Conservation (phyloP, 2,329 filamentous ascomycete genomes). For the Cercospora sp. region DNA sequence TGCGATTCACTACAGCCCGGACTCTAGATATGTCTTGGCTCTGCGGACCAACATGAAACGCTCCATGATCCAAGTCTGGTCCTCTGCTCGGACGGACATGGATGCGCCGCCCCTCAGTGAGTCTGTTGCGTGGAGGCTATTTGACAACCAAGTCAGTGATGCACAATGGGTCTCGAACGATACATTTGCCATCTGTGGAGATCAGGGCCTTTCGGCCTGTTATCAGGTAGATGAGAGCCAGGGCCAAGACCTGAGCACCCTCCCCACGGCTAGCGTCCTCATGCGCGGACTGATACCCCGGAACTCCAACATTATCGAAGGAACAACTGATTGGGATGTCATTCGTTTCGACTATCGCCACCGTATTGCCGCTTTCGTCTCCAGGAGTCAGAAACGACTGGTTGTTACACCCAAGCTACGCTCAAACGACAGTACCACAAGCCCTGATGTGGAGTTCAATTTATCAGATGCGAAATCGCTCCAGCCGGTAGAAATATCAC, state of each 20-base stretch:
- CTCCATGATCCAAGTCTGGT: conserved; percentile 38
- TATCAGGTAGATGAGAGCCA: conserved; percentile 27
- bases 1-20: conserved; percentile 35
- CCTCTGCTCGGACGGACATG: conserved; percentile 10
- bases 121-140: conserved; percentile 44
- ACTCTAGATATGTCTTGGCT: conserved; percentile 36
- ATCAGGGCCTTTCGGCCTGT: conserved; percentile 31
- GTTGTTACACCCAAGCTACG: conserved; percentile 35
- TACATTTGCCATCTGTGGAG: conserved; percentile 48
- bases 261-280: conserved; percentile 15
- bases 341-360: conserved; percentile 41
- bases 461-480: conserved; percentile 27
- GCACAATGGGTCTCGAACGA: conserved; percentile 48
- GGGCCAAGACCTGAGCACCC: conserved; percentile 8
- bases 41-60: conserved; percentile 34
- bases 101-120: conserved; percentile 32
- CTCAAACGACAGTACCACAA: not conserved
- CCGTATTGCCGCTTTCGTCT: conserved; percentile 40
- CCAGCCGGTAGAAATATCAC: conserved; percentile 46
- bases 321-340: conserved; percentile 28
- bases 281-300: conserved; percentile 25
- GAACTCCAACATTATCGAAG: conserved; percentile 21
- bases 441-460: conserved; percentile 14
- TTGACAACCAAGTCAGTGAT: conserved; percentile 46
- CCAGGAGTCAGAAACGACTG: conserved; percentile 33